Evolutionary conservation across 495 filamentous ascomycete genomes (phyloP), one percentile per base, ranked within the genome.

Genomic region (Lasiosphaeris hirsuta): DNA sequence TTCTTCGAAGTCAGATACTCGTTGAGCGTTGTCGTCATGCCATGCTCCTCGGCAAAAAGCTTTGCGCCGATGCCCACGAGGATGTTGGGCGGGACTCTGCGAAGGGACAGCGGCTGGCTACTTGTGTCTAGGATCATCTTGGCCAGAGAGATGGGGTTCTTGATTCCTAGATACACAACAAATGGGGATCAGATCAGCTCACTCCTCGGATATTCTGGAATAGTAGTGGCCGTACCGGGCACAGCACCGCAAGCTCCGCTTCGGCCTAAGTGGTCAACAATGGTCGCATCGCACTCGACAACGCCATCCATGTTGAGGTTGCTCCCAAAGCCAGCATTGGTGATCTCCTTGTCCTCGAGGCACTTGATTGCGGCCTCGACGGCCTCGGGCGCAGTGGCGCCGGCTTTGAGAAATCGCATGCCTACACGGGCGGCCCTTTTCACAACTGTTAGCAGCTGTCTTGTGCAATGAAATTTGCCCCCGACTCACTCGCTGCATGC

Each of bases 311-410:
- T 86, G 45, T 86, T 84, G n/a, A 97, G 73, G 64, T 98, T 98
- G 74, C 95, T 97, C 35, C 95, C 95, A 63, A 87, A 97, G 13
- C 95, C 94, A 13, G 92, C 87, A 71, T 98, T 98, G 18, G 95
- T 97, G 64, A 98, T 96, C 61, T 96, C 90, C 44, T 86, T 84
- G 65, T 98, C 89, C 69, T 98, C 94, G 38, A 98, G 81, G 14
- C 87, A 78, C 63, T 84, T 88, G 57, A 98, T 82, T 30, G 95
- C 92, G 49, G 88, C 84, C 70, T 97, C 94, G 33, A 96, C 91
- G n/a, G 94, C 94, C 58, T 97, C 90, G 18, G 94, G 75, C 4
- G 92, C 90, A 46, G 84, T 81, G 14, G 85, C 90, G 4, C 94
- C 95, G 66, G 81, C 82, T 45, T 78, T 84, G 40, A 98, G 77